Percentiles rank a stretch among this genome's conserved stretches.
Evolutionary conservation across 495 filamentous ascomycete species (phyloP).

Genomic region (Alectoria sarmentosa): DNA sequence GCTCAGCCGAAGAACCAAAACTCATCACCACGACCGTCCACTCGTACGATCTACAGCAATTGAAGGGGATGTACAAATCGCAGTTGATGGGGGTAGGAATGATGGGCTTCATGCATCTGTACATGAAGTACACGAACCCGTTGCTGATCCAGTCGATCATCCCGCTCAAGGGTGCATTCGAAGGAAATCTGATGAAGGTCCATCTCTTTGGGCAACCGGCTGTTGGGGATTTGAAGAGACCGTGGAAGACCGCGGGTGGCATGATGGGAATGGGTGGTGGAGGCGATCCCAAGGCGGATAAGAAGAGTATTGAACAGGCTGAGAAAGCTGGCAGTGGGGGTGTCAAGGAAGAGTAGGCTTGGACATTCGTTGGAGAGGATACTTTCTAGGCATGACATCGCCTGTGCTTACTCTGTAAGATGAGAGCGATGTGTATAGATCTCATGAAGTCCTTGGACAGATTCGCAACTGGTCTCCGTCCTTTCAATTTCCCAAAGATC

Average conservation of each 20-base stretch:
- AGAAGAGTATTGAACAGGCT: conserved; percentile 85
- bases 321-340: conserved; percentile 82
- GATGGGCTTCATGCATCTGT: conserved; percentile 98
- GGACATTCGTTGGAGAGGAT: background rate
- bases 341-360: conserved; percentile 72
- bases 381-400: background rate
- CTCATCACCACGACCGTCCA: conserved; percentile 92
- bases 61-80: conserved; percentile 72
- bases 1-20: conserved; percentile 85
- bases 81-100: conserved; percentile 94
- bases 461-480: background rate
- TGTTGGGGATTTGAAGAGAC: conserved; percentile 82
- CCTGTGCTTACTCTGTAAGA: background rate
- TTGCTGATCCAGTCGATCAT: conserved; percentile 98
- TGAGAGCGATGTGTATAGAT: conserved; percentile 3
- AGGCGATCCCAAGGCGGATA: conserved; percentile 80
- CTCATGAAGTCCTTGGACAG: background rate
- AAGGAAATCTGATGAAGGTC: conserved; percentile 92
- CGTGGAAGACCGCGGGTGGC: conserved; percentile 82
- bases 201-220: conserved; percentile 88
- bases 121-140: conserved; percentile 99
- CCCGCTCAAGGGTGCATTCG: conserved; percentile 89
- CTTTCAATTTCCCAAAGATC: background rate
- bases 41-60: conserved; percentile 82
- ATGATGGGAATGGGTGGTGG: conserved; percentile 65